Base-by-base conservation (phyloP, 495 filamentous ascomycete genomes). In the Neurospora sp. region DNA sequence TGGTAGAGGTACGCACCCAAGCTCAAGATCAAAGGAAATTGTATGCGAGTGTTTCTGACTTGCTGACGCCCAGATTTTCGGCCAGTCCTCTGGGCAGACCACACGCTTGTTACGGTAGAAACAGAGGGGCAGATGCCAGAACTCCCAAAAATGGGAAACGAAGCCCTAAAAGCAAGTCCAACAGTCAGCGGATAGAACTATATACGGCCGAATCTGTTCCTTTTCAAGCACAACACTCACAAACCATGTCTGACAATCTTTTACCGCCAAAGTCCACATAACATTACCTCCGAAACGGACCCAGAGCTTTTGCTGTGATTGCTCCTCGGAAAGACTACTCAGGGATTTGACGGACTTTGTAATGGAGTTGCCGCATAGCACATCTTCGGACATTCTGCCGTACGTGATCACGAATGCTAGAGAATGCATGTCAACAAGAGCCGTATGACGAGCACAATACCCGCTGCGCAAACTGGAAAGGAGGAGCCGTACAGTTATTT, bases 221-320 rank as follows among this genome's bases (percentile, higher is more conserved):
- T 31, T 3, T 61, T 1, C 31, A 10, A 65, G 20, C 35, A 12
- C 4, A 38, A 70, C 39, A 74, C 80, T 75, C 72, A 83, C 82
- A 79, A 84, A 79, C 82, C 82, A 84, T 31, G 75, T 81, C 38
- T 74, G 45, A 61, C 82, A 84, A 14, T 80, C 71, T 6, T 79
- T 72, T 4, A 79, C 72, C 5, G 78, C 61, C 38, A 77, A 37
- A 4, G 75, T 65, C 75, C 75, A 77, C 61, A 78, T 44, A 68
- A 59, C 41, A 20, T 72, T 40, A 1, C 40, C 48, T 9, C 40
- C 42, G 37, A 75, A 74, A 9, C 70, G 38, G 14, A 77, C 68
- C n/a, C 68, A 68, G 14, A 77, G 38, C 3, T 39, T 72, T 37
- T 44, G 37, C 20, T 40, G n/a, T 1, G 73, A 38, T 14, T 69